A percentile compares a stretch with the other conserved stretches of the same genome.
These are phyloP conservation scores for Tulasnella sp. DNA, from an alignment of 768 basidiomycete genomes.

Conservation along the genomic window DNA sequence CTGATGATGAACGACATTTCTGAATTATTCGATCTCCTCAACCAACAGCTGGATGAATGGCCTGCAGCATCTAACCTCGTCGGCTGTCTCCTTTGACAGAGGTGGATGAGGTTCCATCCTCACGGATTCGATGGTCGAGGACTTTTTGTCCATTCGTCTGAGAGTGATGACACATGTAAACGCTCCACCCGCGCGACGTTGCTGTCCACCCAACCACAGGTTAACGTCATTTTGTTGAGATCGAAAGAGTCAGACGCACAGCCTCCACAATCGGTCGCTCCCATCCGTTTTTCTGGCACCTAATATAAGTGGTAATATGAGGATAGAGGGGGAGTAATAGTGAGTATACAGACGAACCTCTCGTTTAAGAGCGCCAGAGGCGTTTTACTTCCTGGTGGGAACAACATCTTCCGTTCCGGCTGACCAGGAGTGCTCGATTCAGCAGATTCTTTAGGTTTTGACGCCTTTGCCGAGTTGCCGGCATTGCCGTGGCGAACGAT, in stretches of 20 bases:
- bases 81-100: slow-evolving; percentile 57
- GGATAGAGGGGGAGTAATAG: neutral
- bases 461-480: slow-evolving; percentile 71
- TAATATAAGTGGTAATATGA: slow-evolving; percentile 32
- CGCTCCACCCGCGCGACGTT: slow-evolving; percentile 25
- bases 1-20: slow-evolving; percentile 7
- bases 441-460: slow-evolving; percentile 37
- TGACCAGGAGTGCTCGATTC: slow-evolving; percentile 38
- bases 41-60: neutral
- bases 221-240: neutral
- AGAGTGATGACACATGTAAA: slow-evolving; percentile 64
- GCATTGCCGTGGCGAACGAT: slow-evolving; percentile 64
- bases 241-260: slow-evolving; percentile 41
- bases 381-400: slow-evolving; percentile 80
- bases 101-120: slow-evolving; percentile 70
- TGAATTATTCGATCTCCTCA: neutral
- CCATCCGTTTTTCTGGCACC: slow-evolving; percentile 88
- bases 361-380: slow-evolving; percentile 77
- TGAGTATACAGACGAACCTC: slow-evolving; percentile 43
- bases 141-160: slow-evolving; percentile 65
- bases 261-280: slow-evolving; percentile 77
- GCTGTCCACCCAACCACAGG: slow-evolving; percentile 21
- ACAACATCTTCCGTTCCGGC: slow-evolving; percentile 46
- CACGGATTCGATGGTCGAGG: slow-evolving; percentile 61
- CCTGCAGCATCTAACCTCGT: slow-evolving; percentile 44